Evolutionary conservation across 768 basidiomycete genomes (phyloP), one percentile per base, ranked within the genome.

Genomic region (Astraeus odoratus): DNA sequence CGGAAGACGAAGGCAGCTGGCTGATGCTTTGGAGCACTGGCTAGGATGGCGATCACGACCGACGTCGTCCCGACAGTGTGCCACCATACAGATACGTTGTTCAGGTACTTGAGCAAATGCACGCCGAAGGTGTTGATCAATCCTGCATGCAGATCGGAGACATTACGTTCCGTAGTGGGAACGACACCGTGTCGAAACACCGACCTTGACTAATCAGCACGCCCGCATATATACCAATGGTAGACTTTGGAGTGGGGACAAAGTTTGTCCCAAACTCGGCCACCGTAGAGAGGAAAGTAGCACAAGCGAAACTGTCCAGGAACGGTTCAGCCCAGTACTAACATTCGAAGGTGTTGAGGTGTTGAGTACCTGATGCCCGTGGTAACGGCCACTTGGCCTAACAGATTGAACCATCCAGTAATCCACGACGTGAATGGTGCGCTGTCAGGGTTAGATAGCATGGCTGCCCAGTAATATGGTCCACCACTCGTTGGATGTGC

Each of bases 401-500:
- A 67, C 13, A 84, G 65, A 56, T 85, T 84, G 63, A 85, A 83
- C 81, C 82, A 83, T 9, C 80, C 85, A 1, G 81, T 82, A 10
- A 82, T 70, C 84, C 84, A 89, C 0, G 83, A 83, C 2, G 82
- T 80, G 24, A 86, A 68, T 1, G 83, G 67, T 3, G 82, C 82
- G 29, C 73, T 61, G 51, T 74, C 52, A 1, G 75, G 76, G 43
- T 67, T 67, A 1, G 81, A 78, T 1, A 87, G 63, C 76, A 86
- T 83, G 1, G 84, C 83, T n/a, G 83, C 79, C 86, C 85, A 86
- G 61, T 80, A 86, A 54, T 86, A 86, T 0, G 86, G 84, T 0
- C 84, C 84, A 5, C 84, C 82, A 39, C 77, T 80, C 2, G 81
- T 83, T 4, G 80, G 82, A 65, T 80, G 81, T 2, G 82, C 80